phyloP scores from a whole-genome alignment of 2,329 filamentous ascomycete genomes.

The Cordyceps tenuipes region DNA sequence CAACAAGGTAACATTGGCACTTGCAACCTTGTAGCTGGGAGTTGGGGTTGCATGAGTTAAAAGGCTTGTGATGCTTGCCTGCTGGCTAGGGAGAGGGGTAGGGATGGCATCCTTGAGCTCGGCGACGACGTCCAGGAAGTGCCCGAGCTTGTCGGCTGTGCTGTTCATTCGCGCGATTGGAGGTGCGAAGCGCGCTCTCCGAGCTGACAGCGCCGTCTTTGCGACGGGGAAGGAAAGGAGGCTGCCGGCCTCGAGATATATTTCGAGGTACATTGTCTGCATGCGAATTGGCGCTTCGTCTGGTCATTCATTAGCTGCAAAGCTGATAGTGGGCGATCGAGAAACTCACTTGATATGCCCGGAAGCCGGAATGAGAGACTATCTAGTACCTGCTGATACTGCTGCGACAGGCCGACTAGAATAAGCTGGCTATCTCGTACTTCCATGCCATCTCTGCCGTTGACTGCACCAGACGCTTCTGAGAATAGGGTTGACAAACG shows the following conservation, averaged over 20 bases:
- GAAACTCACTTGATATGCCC: neutral
- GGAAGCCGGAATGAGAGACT: neutral
- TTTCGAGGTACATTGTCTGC: constrained; percentile 11
- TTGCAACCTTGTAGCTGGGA: too few species aligned
- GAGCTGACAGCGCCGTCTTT: constrained; percentile 5
- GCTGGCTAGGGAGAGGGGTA: too few species aligned
- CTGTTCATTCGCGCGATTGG: neutral
- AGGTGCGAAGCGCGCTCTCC: neutral
- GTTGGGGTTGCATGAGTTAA: too few species aligned
- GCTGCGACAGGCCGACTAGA: neutral
- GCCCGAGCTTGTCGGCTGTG: neutral
- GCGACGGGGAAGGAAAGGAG: constrained; percentile 11
- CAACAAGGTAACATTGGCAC: too few species aligned
- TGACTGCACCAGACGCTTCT: neutral
- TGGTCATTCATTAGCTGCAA: neutral
- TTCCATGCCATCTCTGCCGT: neutral
- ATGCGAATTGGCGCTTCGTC: constrained; percentile 1
- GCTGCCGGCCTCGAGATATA: constrained; percentile 12
- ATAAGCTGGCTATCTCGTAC: constrained; percentile 1
- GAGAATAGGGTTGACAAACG: neutral
- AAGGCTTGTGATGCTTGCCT: too few species aligned
- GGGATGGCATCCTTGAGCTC: neutral
- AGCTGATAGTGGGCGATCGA: neutral
- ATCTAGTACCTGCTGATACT: neutral
- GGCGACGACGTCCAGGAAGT: constrained; percentile 7